phyloP scores from a whole-genome alignment of 352 stramenopile genomes.

The Blastocystis sp. region DNA sequence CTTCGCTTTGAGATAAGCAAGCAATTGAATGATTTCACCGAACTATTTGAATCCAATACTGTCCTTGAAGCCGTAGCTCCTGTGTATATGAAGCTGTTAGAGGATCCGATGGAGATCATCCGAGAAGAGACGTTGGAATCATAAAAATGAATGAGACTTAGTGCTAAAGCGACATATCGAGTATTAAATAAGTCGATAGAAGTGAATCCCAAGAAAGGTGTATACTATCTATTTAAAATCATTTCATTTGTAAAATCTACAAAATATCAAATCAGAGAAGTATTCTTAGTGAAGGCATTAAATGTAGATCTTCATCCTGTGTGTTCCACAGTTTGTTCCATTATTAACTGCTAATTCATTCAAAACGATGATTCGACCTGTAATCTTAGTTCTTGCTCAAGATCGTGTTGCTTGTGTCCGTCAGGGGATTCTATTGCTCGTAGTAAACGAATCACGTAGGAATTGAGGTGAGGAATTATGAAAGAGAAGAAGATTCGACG shows the following conservation, averaged over 20 bases:
- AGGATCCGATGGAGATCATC: background rate
- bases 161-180: background rate
- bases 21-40: constrained; percentile 8
- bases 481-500: constrained; percentile 7
- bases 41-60: background rate
- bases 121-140: background rate
- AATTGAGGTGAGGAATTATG: background rate
- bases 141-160: background rate
- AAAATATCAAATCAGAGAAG: constrained; percentile 22
- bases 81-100: constrained; percentile 17
- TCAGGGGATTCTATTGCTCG: background rate
- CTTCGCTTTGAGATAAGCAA: constrained; percentile 7
- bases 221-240: constrained; percentile 21
- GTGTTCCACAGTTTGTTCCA: background rate
- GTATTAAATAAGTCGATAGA: constrained; percentile 8
- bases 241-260: constrained; percentile 40
- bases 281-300: background rate
- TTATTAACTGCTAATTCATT: background rate
- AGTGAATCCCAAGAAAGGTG: background rate
- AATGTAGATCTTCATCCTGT: constrained; percentile 1
- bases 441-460: background rate
- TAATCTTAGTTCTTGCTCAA: background rate
- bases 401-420: constrained; percentile 34
- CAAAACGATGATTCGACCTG: constrained; percentile 33
- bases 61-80: constrained; percentile 10